Evolutionary conservation across 805 yeast species (phyloP).

Genomic region (Danielozyma ontarioensis): DNA sequence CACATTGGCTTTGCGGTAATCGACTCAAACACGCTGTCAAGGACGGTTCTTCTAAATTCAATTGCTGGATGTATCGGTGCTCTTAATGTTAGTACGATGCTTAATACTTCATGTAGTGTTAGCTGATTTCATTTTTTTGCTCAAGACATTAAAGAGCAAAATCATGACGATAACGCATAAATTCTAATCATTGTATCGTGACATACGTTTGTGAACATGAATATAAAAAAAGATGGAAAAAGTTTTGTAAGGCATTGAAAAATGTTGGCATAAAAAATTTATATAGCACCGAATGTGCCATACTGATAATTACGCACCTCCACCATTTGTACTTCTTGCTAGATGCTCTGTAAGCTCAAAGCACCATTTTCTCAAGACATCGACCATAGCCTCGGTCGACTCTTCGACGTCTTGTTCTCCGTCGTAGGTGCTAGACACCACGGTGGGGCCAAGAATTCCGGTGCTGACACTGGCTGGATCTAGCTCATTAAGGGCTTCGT

Average conservation of each 20-base stretch:
- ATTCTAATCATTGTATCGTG: constrained; percentile 20
- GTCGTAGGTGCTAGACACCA: constrained; percentile 1
- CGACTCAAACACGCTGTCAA: too few relatives aligned
- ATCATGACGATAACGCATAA: constrained; percentile 49
- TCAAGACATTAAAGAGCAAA: constrained; percentile 31
- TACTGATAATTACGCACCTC: not conserved
- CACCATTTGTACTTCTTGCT: too few relatives aligned
- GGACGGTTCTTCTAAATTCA: too few relatives aligned
- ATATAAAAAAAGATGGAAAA: not conserved
- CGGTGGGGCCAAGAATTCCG: constrained; percentile 1
- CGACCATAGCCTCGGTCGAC: constrained; percentile 6
- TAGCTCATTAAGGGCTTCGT: not conserved
- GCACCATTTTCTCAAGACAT: constrained; percentile 10
- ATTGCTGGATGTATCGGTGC: too few relatives aligned
- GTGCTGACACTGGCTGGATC: not conserved
- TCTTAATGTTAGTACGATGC: constrained; percentile 3
- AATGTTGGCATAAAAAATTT: too few relatives aligned
- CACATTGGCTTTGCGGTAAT: too few relatives aligned
- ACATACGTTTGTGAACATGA: not conserved
- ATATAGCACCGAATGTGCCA: not conserved
- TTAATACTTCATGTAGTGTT: constrained; percentile 37
- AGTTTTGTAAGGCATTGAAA: not conserved
- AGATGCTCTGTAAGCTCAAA: constrained; percentile 7
- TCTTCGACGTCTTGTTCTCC: constrained; percentile 15
- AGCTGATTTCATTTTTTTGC: constrained; percentile 38